phyloP scores from a whole-genome alignment of 371 early-diverging fungal genomes.

The Mortierella sp. region DNA sequence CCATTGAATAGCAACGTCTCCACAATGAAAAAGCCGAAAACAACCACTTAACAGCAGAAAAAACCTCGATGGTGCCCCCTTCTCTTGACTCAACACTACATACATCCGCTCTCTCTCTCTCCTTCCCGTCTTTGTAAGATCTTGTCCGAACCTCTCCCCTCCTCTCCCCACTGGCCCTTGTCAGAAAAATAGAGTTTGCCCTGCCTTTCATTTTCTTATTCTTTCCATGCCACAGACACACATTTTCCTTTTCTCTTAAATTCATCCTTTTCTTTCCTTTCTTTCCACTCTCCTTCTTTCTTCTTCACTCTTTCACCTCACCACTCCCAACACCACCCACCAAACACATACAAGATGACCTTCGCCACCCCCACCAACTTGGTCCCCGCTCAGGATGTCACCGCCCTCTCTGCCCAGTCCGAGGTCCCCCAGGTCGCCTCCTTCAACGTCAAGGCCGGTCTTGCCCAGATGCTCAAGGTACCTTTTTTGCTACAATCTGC shows the following conservation, averaged over 20 bases:
- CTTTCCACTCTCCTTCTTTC: slow-evolving; percentile 15
- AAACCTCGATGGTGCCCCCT: background rate
- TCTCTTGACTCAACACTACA: background rate
- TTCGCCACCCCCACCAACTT: slow-evolving; percentile 80
- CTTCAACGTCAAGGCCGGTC: slow-evolving; percentile 91
- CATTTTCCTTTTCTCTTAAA: background rate
- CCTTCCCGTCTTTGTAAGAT: background rate
- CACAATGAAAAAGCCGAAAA: background rate
- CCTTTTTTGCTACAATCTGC: background rate
- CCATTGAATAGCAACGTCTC: background rate
- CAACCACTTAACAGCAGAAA: background rate
- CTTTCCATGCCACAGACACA: background rate
- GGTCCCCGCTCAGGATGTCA: slow-evolving; percentile 64
- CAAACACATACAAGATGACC: slow-evolving; percentile 21
- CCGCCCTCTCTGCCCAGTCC: slow-evolving; percentile 58
- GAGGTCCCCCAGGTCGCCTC: slow-evolving; percentile 59
- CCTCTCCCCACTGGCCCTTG: background rate
- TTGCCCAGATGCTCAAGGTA: slow-evolving; percentile 98
- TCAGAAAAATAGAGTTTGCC: slow-evolving; percentile 8
- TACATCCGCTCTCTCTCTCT: background rate
- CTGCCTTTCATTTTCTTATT: background rate
- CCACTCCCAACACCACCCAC: slow-evolving; percentile 6
- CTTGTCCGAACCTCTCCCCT: slow-evolving; percentile 4
- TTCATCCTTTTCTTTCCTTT: background rate
- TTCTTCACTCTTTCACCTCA: slow-evolving; percentile 9